Evolutionary conservation across 805 yeast genomes (phyloP).

Genomic region (Tetrapisispora namnaoensis): DNA sequence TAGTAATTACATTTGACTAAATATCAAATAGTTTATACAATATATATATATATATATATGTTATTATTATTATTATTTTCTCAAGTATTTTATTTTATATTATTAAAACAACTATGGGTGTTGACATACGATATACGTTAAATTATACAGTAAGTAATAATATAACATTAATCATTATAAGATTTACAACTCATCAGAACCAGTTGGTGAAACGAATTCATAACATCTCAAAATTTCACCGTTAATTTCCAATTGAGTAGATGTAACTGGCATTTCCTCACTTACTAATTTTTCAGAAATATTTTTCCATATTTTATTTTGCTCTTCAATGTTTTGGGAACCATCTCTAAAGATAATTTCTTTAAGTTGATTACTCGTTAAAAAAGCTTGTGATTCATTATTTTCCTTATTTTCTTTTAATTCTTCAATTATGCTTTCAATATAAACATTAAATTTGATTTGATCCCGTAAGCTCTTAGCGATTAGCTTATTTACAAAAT

Average conservation of each 20-base stretch:
- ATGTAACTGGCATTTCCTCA: constrained; percentile 44
- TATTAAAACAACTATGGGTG: not conserved
- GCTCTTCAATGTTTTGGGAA: constrained; percentile 26
- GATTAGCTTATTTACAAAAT: not conserved
- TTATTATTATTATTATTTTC: too few relatives aligned
- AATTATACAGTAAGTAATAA: constrained; percentile 1
- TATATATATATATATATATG: not conserved
- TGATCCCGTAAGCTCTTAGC: not conserved
- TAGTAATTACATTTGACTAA: too few relatives aligned
- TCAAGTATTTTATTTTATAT: not conserved
- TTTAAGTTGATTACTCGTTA: constrained; percentile 60
- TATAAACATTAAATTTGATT: not conserved
- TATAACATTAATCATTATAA: not conserved
- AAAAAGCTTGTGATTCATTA: constrained; percentile 32
- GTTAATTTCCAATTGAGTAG: constrained; percentile 53
- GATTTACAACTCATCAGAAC: not conserved
- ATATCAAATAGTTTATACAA: too few relatives aligned
- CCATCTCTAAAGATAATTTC: constrained; percentile 39
- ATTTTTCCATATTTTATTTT: constrained; percentile 45
- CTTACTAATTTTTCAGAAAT: constrained; percentile 45
- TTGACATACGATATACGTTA: not conserved
- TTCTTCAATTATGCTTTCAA: constrained; percentile 29
- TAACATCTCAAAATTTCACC: constrained; percentile 81
- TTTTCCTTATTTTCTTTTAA: constrained; percentile 37
- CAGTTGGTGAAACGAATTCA: constrained; percentile 52